Evolutionary conservation across 1,139 yeast species (phyloP), one percentile per base, ranked within the genome.

Genomic region (Protomyces inouyei): DNA sequence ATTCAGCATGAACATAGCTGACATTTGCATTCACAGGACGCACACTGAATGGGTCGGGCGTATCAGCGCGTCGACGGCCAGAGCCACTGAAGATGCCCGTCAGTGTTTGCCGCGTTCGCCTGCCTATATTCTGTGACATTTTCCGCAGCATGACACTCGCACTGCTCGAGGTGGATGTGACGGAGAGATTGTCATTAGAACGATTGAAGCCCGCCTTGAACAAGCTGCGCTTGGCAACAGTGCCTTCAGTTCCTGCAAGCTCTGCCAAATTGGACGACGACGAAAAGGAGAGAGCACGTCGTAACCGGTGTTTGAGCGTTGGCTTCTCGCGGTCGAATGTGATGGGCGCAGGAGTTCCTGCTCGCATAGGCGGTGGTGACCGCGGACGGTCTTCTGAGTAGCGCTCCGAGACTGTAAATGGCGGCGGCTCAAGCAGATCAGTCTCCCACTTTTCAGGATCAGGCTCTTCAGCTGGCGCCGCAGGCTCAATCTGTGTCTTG

Each of bases 141-240:
- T 60, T 64, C 2, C 66, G 64, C 28, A 64, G 25, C 56, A 64
- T 54, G 36, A 64, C 21, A 14, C 61, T 55, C 37, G 66, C 66
- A 36, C 61, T 55, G 35, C 60, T 52, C n/a, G 66, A 64, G 12
- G 66, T 64, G 14, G 66, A 64, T 21, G 64, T 40, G 3, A 64
- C 60, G n/a, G 66, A 64, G n/a, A 64, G 46, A 35, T 60, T 64
- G 16, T 64, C 66, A 10, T 56, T 52, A 5, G 64, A 52, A 10
- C 37, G 37, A 12, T 36, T 45, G 38, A 25, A 45, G 28, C 21
- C 46, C 16, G 14, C 14, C 5, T 36, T 46, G 28, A 35, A 60
- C 14, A 54, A 37, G 14, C 56, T 53, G 10, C 52, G 61, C 18
- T 25, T n/a, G 18, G 38, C 52, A 10, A 14, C 32, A 6, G 45